Conservation (phyloP, 352 stramenopile genomes). For the Phytophthora lateralis region DNA sequence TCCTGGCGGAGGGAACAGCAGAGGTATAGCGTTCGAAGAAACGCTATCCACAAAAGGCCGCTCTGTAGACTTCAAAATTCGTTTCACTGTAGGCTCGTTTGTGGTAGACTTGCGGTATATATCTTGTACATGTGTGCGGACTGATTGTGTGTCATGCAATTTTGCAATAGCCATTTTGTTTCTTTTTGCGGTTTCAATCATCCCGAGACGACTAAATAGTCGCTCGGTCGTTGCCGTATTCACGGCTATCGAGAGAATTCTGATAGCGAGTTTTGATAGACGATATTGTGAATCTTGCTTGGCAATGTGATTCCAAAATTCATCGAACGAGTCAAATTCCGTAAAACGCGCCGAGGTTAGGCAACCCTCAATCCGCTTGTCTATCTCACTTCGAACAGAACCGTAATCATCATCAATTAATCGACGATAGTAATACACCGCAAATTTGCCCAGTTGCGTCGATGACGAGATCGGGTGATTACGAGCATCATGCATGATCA, state of each 20-base stretch:
- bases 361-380: background rate
- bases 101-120: background rate
- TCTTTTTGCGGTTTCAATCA: background rate
- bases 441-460: background rate
- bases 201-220: background rate
- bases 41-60: background rate
- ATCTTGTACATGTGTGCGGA: background rate
- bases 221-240: conserved; percentile 1
- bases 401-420: background rate
- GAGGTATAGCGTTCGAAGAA: no score
- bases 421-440: background rate
- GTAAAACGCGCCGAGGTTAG: background rate
- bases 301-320: background rate
- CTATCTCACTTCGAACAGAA: background rate
- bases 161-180: conserved; percentile 7
- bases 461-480: background rate
- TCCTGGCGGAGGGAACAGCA: no score
- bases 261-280: background rate
- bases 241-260: background rate
- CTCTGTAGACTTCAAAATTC: background rate
- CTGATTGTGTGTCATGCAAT: background rate
- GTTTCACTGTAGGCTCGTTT: background rate
- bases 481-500: background rate
- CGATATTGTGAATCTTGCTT: background rate
- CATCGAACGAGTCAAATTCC: background rate